Conservation (phyloP, 1,139 yeast genomes). For the Zygosaccharomyces pseudobailii region DNA sequence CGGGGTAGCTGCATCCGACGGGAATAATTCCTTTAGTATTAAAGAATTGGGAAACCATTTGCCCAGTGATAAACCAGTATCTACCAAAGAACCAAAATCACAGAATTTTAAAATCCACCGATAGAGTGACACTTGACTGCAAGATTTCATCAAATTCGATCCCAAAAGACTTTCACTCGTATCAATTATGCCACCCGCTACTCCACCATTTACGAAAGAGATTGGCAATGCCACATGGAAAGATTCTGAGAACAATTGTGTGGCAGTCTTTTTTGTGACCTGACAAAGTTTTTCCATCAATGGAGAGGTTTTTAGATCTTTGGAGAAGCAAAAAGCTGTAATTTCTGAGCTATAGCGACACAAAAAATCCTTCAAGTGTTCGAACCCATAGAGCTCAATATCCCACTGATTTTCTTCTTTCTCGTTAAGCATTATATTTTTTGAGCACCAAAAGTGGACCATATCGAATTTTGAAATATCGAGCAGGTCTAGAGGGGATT, state of each 20-base stretch:
- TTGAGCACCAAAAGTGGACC: constrained; percentile 18
- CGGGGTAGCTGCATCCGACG: neutral
- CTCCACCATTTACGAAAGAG: constrained; percentile 44
- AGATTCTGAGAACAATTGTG: constrained; percentile 35
- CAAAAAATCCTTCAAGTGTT: constrained; percentile 16
- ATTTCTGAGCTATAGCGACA: constrained; percentile 15
- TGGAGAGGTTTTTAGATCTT: constrained; percentile 13
- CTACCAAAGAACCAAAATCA: constrained; percentile 39
- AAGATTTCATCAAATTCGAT: constrained; percentile 11
- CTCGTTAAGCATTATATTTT: neutral
- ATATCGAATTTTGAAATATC: constrained; percentile 23
- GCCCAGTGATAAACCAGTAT: constrained; percentile 17
- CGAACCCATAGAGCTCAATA: constrained; percentile 24
- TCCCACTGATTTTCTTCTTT: constrained; percentile 21
- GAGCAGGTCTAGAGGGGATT: constrained; percentile 15
- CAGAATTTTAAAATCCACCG: constrained; percentile 37
- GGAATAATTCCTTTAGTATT: constrained; percentile 7
- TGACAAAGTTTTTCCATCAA: constrained; percentile 7
- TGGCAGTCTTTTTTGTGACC: constrained; percentile 9
- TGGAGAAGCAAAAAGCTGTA: constrained; percentile 24
- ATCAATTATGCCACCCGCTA: constrained; percentile 38
- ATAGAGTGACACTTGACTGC: constrained; percentile 34
- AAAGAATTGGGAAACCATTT: constrained; percentile 9
- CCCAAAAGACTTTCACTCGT: constrained; percentile 18
- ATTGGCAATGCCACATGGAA: constrained; percentile 41